Base-by-base conservation (phyloP, 306 rosid species). In the Gillenia trifoliata region DNA sequence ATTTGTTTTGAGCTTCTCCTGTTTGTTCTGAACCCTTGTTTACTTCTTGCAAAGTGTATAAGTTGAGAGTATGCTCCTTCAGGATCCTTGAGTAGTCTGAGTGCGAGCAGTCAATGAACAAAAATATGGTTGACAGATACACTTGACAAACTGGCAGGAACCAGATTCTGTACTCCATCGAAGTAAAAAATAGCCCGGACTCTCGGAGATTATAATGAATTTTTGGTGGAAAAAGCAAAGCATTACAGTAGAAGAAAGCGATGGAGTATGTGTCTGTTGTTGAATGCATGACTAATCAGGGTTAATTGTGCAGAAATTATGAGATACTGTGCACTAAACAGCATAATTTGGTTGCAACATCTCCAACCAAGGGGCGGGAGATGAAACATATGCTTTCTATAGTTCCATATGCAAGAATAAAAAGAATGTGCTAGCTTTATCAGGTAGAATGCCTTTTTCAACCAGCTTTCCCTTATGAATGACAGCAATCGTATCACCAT, bases 381-480 rank as follows among this genome's bases (percentile, higher is more conserved):
- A 36, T 36, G 40, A 36, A 36, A 36, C 11, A 36, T 34, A 34
- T 36, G 40, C 40, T 36, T 36, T 36, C 11, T 36, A 36, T 36
- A 11, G 10, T 36, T 36, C 40, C 25, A 28, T 17, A 25, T 15
- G 52, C 52, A 4, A 45, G 20, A 45, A 45, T 15, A 45, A 64
- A 33, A 45, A 20, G 34, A 36, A 23, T 4, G 11, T 59, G 40
- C 16, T 25, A 26, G 9, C 36, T 43, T 8, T 85, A 15, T 45
- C 52, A 15, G 20, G 52, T 45, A 45, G 52, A 45, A 45, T 45
- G 90, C 98, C 98, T 85, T 89, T 91, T 79, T 93, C 97, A 55
- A 93, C 97, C 92, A 93, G 87, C 87, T 89, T 93, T 64, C 98
- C 98, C 82, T 85, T 85, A 71, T 93, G 98, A 78, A 93, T 90